Percentiles rank a stretch among this genome's conserved stretches.
phyloP scores from a whole-genome alignment of 495 filamentous ascomycete species.

The Aspergillus bridgeri region DNA sequence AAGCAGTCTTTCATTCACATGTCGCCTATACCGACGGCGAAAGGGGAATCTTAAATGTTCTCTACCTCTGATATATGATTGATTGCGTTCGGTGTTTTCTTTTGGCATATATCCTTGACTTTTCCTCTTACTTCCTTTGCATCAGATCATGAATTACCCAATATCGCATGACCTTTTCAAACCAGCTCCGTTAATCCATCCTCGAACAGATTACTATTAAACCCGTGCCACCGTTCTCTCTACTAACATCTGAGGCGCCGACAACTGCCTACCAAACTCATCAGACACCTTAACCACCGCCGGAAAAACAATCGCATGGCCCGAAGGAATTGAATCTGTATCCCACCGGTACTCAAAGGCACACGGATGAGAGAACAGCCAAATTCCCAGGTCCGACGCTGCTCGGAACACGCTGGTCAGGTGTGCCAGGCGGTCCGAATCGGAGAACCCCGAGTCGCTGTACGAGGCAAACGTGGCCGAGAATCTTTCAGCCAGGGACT shows the following conservation, averaged over 20 bases:
- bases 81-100: not conserved
- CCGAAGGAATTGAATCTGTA: not conserved
- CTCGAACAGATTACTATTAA: not conserved
- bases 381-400: conserved; percentile 20
- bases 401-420: conserved; percentile 15
- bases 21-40: not conserved
- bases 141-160: not conserved
- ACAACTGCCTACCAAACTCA: conserved; percentile 19
- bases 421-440: conserved; percentile 14
- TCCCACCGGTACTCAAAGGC: conserved; percentile 21
- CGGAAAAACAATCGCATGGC: conserved; percentile 16
- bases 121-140: not conserved
- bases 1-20: not conserved
- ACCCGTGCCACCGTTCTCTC: conserved; percentile 2
- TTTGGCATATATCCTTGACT: not conserved
- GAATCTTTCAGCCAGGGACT: conserved; percentile 16
- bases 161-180: not conserved
- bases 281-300: conserved; percentile 20
- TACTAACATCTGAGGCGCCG: conserved; percentile 14
- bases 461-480: conserved; percentile 20
- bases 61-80: not conserved
- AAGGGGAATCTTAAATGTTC: not conserved
- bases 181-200: not conserved
- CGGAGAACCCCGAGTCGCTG: conserved; percentile 10
- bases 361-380: conserved; percentile 30